Evolutionary conservation across 495 filamentous ascomycete genomes (phyloP).

Genomic region (Penicillium paxilli): DNA sequence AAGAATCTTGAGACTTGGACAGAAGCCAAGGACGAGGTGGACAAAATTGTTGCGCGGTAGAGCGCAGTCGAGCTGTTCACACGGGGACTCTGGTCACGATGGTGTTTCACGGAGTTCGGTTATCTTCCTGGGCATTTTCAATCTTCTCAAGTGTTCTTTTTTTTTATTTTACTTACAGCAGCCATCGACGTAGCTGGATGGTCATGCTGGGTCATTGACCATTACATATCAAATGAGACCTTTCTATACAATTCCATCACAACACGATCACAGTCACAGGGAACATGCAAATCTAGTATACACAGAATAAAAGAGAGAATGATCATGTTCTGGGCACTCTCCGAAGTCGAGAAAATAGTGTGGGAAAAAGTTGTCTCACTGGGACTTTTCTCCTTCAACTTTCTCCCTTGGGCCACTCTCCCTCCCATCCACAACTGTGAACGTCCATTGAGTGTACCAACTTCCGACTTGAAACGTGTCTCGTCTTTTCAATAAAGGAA

Average conservation of each 20-base stretch:
- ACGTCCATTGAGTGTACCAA: background rate
- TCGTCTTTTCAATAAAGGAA: no score
- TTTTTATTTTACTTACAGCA: background rate
- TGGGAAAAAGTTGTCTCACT: no score
- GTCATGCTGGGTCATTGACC: background rate
- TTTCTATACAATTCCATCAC: no score
- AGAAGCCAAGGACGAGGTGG: constrained; percentile 88
- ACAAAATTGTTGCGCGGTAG: constrained; percentile 73
- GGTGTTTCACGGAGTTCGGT: constrained; percentile 1
- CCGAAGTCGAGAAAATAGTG: no score
- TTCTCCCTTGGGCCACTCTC: background rate
- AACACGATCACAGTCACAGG: no score
- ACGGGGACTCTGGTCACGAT: background rate
- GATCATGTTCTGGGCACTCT: no score
- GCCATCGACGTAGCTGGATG: background rate
- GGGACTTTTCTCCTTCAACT: background rate
- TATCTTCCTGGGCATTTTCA: background rate
- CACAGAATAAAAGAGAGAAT: no score
- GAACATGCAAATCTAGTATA: no score
- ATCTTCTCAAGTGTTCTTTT: background rate
- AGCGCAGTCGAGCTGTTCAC: background rate
- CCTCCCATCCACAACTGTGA: background rate
- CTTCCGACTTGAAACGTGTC: no score
- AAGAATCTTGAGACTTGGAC: constrained; percentile 96
- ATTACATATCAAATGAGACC: background rate